These are phyloP conservation scores for Eimeria sp. DNA, from an alignment of 169 alveolate species.

Conservation along the genomic window DNA sequence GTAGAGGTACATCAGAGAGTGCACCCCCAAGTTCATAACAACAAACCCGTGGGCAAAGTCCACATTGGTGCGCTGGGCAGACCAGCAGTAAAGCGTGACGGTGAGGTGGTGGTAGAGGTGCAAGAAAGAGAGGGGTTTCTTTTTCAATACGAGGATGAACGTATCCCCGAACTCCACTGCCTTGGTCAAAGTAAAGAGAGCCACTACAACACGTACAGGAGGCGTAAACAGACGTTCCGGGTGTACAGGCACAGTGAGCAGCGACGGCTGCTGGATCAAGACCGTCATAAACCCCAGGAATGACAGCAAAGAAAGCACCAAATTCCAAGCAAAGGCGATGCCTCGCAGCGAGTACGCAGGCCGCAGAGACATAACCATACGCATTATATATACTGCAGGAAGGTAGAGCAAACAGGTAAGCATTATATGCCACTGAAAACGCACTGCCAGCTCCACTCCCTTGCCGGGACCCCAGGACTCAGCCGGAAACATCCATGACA, in stretches of 20 bases:
- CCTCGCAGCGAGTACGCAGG: constrained; percentile 45
- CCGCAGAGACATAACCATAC: constrained; percentile 82
- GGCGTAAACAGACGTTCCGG: constrained; percentile 73
- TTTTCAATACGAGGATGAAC: constrained; percentile 83
- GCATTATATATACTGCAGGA: constrained; percentile 84
- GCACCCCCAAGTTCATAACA: constrained; percentile 86
- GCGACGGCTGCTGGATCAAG: constrained; percentile 66
- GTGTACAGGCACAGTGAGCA: constrained; percentile 35
- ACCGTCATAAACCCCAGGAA: constrained; percentile 73
- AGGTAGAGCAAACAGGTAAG: constrained; percentile 82
- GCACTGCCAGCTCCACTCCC: constrained; percentile 86
- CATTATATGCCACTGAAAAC: constrained; percentile 75
- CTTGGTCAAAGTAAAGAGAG: constrained; percentile 87
- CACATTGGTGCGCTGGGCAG: constrained; percentile 86
- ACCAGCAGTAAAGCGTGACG: constrained; percentile 88
- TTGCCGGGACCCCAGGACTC: constrained; percentile 82
- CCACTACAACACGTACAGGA: constrained; percentile 86
- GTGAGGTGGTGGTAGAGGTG: constrained; percentile 89
- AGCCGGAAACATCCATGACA: constrained; percentile 11
- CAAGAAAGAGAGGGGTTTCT: constrained; percentile 87
- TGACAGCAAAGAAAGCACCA: constrained; percentile 43
- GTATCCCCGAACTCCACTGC: constrained; percentile 90
- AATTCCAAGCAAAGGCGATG: constrained; percentile 74
- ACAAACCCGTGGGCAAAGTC: constrained; percentile 89
- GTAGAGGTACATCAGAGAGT: constrained; percentile 89